Percentiles rank a stretch among this genome's conserved stretches.
These are phyloP conservation scores for Terana coerulea DNA, from an alignment of 768 basidiomycete genomes.

Conservation along the genomic window DNA sequence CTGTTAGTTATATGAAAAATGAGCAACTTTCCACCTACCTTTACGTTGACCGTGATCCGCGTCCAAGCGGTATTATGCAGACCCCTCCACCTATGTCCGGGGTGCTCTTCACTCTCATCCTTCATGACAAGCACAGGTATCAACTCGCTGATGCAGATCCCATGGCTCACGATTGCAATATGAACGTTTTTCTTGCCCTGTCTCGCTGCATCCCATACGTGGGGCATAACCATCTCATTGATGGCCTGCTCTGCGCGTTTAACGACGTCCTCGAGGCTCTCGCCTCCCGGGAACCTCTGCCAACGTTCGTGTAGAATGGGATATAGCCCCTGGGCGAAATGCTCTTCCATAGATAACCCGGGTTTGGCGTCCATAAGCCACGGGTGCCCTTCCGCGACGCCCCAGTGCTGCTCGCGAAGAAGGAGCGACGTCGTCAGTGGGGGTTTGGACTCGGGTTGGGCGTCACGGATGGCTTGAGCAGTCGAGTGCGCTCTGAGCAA, in stretches of 20 bases:
- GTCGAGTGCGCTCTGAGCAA: constrained; percentile 63
- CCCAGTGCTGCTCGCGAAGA: constrained; percentile 69
- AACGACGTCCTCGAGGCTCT: constrained; percentile 62
- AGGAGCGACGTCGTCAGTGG: constrained; percentile 44
- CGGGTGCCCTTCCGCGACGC: constrained; percentile 62
- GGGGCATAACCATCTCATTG: constrained; percentile 49
- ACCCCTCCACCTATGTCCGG: constrained; percentile 40
- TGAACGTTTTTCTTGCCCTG: constrained; percentile 40
- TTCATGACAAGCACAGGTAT: constrained; percentile 47
- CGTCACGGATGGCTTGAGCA: constrained; percentile 49
- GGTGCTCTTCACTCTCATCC: constrained; percentile 30
- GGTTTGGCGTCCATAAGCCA: constrained; percentile 31
- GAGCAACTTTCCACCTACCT: background rate
- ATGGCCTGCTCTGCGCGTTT: constrained; percentile 50
- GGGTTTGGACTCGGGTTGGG: constrained; percentile 44
- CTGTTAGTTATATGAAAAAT: background rate
- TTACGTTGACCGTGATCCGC: constrained; percentile 43
- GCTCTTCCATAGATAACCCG: constrained; percentile 34
- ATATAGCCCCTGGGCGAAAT: constrained; percentile 50
- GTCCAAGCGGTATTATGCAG: constrained; percentile 73
- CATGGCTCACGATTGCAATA: constrained; percentile 73
- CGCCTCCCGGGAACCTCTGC: constrained; percentile 66
- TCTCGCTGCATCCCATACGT: constrained; percentile 42
- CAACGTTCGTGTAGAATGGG: constrained; percentile 43
- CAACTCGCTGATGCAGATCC: constrained; percentile 56